Evolutionary conservation across 1,139 yeast species (phyloP).

Genomic region (Zygoascus hellenicus): DNA sequence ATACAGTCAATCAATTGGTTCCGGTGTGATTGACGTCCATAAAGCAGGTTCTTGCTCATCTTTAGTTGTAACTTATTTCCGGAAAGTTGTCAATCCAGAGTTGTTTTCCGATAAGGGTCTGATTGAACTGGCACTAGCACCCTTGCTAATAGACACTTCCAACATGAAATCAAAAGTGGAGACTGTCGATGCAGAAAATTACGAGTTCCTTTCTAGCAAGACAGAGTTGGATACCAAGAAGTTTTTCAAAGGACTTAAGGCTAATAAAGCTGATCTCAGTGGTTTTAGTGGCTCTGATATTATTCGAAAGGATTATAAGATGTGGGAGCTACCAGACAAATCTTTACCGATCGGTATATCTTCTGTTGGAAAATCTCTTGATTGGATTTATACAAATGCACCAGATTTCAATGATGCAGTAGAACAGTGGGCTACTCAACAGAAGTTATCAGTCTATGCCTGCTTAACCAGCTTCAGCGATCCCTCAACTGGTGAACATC

Average conservation of each 20-base stretch:
- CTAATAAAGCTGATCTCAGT: slow-evolving; percentile 55
- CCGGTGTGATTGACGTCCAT: slow-evolving; percentile 55
- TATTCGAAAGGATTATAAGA: slow-evolving; percentile 77
- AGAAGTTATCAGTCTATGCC: slow-evolving; percentile 48
- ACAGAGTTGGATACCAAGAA: slow-evolving; percentile 16
- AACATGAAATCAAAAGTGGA: slow-evolving; percentile 57
- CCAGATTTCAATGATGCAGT: slow-evolving; percentile 41
- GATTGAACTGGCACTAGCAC: slow-evolving; percentile 51
- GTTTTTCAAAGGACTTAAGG: slow-evolving; percentile 42
- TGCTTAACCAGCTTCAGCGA: slow-evolving; percentile 58
- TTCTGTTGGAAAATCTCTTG: slow-evolving; percentile 60
- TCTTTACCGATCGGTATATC: slow-evolving; percentile 57
- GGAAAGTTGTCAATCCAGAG: slow-evolving; percentile 21
- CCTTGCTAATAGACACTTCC: slow-evolving; percentile 68
- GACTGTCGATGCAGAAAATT: slow-evolving; percentile 46
- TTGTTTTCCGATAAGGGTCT: slow-evolving; percentile 33
- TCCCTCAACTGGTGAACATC: slow-evolving; percentile 38
- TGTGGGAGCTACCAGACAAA: slow-evolving; percentile 40
- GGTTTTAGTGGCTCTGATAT: slow-evolving; percentile 58
- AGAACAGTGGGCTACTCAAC: slow-evolving; percentile 34
- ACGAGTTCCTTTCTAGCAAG: slow-evolving; percentile 33
- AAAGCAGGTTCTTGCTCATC: slow-evolving; percentile 75
- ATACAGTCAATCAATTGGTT: slow-evolving; percentile 33
- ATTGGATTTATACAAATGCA: slow-evolving; percentile 46
- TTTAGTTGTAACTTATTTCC: slow-evolving; percentile 62